Evolutionary conservation across 2,329 filamentous ascomycete species (phyloP), one percentile per base, ranked within the genome.

Genomic region (Hypoxylon sp.): DNA sequence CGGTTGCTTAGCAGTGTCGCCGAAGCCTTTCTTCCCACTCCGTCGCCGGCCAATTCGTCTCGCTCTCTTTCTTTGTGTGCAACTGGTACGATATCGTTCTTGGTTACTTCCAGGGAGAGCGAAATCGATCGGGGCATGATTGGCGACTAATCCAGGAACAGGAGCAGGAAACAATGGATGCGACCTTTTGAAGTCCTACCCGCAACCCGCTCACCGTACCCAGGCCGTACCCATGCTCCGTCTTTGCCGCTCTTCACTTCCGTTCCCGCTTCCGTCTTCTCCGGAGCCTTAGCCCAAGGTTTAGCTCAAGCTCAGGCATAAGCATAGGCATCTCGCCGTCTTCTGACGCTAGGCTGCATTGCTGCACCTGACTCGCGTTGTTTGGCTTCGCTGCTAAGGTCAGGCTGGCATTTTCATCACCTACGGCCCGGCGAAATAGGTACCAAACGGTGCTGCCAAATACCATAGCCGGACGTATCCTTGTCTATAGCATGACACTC

Each of bases 261-360:
- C 48, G 48, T 31, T 60, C 26, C 42, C 48, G 48, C 29, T 60
- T 21, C 42, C 51, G 50, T 40, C 29, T 24, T 11, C 41, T 29
- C 52, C 52, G 52, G 51, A 54, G 15, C n/a, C 18, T n/a, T n/a
- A 31, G 31, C n/a, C 18, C 29, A 31, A 31, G 31, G n/a, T 35
- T 3, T 17, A 35, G 31, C 31, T 35, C n/a, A 35, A 35, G 31
- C 31, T 29, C 27, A 11, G 10, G 27, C 18, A n/a, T n/a, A n/a
- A n/a, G n/a, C n/a, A n/a, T n/a, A n/a, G n/a, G n/a, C n/a, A n/a
- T 35, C 45, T 41, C 49, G 40, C 35, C 15, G 38, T 56, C 33
- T 42, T 17, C 27, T 26, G 27, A 10, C 35, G 18, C 24, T 17
- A 27, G 21, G 45, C 20, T 15, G 7, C 20, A 43, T 37, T 15